Evolutionary conservation across 148 eudicot species (phyloP), one percentile per base, ranked within the genome.

Genomic region (Camellia japonica): DNA sequence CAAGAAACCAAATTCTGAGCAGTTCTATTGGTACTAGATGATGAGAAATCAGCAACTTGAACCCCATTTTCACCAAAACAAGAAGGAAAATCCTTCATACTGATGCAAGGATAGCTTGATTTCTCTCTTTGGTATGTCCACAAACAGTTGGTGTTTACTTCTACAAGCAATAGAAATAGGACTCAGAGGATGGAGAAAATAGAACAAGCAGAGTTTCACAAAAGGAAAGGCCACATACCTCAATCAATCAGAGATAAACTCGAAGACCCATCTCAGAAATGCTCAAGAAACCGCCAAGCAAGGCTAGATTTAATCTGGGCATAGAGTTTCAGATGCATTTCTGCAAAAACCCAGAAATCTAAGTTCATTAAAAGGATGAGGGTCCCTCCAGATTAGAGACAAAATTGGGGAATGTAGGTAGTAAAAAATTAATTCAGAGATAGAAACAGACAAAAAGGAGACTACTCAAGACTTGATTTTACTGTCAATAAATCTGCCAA

Each of bases 41-140:
- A 90, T 38, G 92, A 90, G 42, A 87, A 88, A 88, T 90, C 92
- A n/a, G 90, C 74, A 52, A 90, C 83, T 80, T 90, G 92, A 75
- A 90, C 88, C 61, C 88, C 92, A 82, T 88, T 86, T 78, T 90
- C 92, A 14, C 90, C 89, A 78, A 90, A 90, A 85, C 92, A 90
- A 81, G 92, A 87, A 43, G 88, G 86, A 42, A 90, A 88, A 80
- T 90, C 92, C 52, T 84, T 90, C 92, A 90, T 90, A 74, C 62
- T 76, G 79, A 71, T 70, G 49, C 69, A 7, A 80, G 38, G 9
- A 73, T 13, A 77, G 42, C 43, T 47, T 68, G 30, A 60, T 38
- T 11, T 60, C 68, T 84, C 81, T 86, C 82, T 79, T 76, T 42
- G 84, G 69, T 68, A 38, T 80, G 75, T 78, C 55, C 75, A 75